Base-by-base conservation (phyloP, 768 basidiomycete species). In the Xerocomellus dryophilus region DNA sequence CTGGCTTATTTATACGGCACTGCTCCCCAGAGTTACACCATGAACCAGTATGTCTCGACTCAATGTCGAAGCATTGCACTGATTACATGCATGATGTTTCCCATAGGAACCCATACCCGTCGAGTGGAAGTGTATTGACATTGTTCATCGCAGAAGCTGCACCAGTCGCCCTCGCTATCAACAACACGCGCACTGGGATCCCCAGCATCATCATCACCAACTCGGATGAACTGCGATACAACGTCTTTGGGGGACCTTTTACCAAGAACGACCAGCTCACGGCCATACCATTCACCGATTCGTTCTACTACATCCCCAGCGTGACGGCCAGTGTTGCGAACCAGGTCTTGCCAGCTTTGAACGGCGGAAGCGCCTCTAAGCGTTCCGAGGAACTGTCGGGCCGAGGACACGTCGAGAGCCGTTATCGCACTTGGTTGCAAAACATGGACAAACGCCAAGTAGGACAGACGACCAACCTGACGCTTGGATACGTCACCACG, bases 221-320 rank as follows among this genome's bases (percentile, higher is more conserved):
- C 69, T 79, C 85, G 2, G 86, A 80, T 11, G 80, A 76, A 11
- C 74, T 83, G 61, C 82, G 88, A 46, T 90, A 83, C 70, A 79
- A 87, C 60, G 67, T 91, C 47, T 84, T 82, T 63, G 60, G 76
- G 2, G 90, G 90, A 2, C 62, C 81, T 3, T 93, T 93, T 72
- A 86, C 85, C 29, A 83, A 83, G 67, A 88, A 92, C 66, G 90
- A 93, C 67, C 85, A 90, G 60, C 77, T 92, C 42, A 88, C 88
- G 1, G 80, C 81, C 2, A 83, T 81, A 7, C 88, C 91, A 0
- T 93, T 88, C 64, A 67, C 72, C 0, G 82, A 91, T 62, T 54
- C 73, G 9, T 88, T 90, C 74, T 56, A 80, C 20, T 90, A 77
- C 68, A 77, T 91, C 51, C 70, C 84, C 6, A 71, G 79, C 41